Evolutionary conservation across 2,329 filamentous ascomycete genomes (phyloP).

Genomic region (Xylaria sp.): DNA sequence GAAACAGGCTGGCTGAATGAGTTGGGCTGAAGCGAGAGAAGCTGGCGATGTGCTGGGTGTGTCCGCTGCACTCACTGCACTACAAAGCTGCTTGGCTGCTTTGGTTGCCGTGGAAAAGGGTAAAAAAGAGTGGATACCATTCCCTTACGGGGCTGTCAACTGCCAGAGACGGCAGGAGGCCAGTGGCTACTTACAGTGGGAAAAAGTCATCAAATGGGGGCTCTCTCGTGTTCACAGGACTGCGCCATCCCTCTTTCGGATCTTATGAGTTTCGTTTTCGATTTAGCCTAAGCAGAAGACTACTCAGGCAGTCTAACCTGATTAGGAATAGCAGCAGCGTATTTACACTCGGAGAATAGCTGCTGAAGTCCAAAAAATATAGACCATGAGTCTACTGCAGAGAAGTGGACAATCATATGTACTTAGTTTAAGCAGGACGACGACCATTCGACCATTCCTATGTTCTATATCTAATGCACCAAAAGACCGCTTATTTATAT

Average conservation of each 20-base stretch:
- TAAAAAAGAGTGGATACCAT: constrained; percentile 19
- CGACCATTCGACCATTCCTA: too few relatives aligned
- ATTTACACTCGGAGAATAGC: background rate
- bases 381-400: too few relatives aligned
- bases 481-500: too few relatives aligned
- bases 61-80: background rate
- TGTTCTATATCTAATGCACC: too few relatives aligned
- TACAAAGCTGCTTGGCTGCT: constrained; percentile 1
- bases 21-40: constrained; percentile 27
- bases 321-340: background rate
- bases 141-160: background rate
- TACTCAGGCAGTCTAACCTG: background rate
- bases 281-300: constrained; percentile 19
- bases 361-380: too few relatives aligned
- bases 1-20: constrained; percentile 29
- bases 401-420: background rate
- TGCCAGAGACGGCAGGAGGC: constrained; percentile 9
- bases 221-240: constrained; percentile 26
- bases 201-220: constrained; percentile 4
- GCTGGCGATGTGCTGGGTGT: constrained; percentile 20
- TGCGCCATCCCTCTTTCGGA: constrained; percentile 28
- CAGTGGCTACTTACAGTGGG: background rate
- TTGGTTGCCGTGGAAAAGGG: constrained; percentile 33
- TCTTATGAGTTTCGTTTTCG: constrained; percentile 5
- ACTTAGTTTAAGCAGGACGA: too few relatives aligned